phyloP scores from a whole-genome alignment of 2,329 filamentous ascomycete species.

The Sclerotinia glacialis region DNA sequence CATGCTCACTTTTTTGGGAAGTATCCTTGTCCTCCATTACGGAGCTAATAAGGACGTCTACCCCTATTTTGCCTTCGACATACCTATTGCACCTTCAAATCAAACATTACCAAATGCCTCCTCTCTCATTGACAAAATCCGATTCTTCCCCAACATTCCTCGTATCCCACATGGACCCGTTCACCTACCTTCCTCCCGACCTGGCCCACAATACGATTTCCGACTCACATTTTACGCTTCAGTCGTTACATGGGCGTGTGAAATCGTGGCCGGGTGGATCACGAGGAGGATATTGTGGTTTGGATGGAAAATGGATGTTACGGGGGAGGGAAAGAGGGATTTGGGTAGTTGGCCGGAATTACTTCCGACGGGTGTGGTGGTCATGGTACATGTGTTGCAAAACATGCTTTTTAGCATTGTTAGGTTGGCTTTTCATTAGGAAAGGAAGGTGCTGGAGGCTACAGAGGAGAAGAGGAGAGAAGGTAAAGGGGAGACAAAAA shows the following conservation, averaged over 20 bases:
- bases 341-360: constrained; percentile 65
- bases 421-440: constrained; percentile 53
- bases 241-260: constrained; percentile 64
- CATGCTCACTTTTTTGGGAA: constrained; percentile 66
- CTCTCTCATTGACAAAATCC: neutral
- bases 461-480: too few relatives aligned
- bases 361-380: constrained; percentile 62
- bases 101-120: constrained; percentile 16
- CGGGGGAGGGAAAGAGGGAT: constrained; percentile 62
- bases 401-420: constrained; percentile 72
- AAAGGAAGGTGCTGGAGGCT: fast-evolving
- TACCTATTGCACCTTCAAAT: constrained; percentile 25
- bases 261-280: constrained; percentile 59
- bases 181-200: neutral
- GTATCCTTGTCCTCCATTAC: constrained; percentile 63
- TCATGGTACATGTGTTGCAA: constrained; percentile 66
- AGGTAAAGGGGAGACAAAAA: too few relatives aligned
- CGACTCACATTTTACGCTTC: constrained; percentile 62
- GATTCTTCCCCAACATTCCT: neutral
- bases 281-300: constrained; percentile 57
- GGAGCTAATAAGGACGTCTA: constrained; percentile 66
- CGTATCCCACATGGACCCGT: neutral
- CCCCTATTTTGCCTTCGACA: constrained; percentile 66
- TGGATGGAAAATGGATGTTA: constrained; percentile 61
- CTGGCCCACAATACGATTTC: constrained; percentile 55